Percentiles rank a stretch among this genome's conserved stretches.
Evolutionary conservation across 2,329 filamentous ascomycete species (phyloP).

Genomic region (Colletotrichum sp.): DNA sequence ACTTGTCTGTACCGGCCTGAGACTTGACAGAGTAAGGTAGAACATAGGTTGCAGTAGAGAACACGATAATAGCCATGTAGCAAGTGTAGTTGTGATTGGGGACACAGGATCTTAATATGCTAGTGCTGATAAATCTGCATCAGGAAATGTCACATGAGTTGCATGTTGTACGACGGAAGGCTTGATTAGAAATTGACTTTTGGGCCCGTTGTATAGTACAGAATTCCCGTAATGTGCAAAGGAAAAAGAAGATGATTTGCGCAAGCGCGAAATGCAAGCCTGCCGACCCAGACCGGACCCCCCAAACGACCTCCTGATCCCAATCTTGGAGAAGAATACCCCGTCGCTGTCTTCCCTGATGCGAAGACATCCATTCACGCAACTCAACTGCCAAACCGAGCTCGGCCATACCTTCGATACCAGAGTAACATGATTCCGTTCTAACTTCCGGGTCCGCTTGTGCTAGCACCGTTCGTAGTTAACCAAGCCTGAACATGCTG

Average conservation of each 20-base stretch:
- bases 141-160: not conserved
- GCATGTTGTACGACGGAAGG: not conserved
- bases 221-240: not conserved
- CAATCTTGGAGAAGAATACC: not conserved
- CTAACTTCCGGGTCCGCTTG: not conserved
- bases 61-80: not conserved
- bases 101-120: not conserved
- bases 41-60: not conserved
- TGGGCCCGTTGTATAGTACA: not conserved
- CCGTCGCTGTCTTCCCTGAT: not conserved
- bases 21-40: not conserved
- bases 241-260: not conserved
- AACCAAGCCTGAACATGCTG: not conserved
- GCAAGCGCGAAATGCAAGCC: not conserved
- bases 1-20: not conserved
- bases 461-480: not conserved
- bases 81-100: not conserved
- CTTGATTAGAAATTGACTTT: not conserved
- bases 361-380: not conserved
- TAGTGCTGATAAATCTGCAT: not conserved
- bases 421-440: not conserved
- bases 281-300: not conserved
- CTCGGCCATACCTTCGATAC: not conserved
- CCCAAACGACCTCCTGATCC: not conserved
- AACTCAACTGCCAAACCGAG: not conserved